Evolutionary conservation across 306 rosid genomes (phyloP).

Genomic region (Pyrus bretschneideri): DNA sequence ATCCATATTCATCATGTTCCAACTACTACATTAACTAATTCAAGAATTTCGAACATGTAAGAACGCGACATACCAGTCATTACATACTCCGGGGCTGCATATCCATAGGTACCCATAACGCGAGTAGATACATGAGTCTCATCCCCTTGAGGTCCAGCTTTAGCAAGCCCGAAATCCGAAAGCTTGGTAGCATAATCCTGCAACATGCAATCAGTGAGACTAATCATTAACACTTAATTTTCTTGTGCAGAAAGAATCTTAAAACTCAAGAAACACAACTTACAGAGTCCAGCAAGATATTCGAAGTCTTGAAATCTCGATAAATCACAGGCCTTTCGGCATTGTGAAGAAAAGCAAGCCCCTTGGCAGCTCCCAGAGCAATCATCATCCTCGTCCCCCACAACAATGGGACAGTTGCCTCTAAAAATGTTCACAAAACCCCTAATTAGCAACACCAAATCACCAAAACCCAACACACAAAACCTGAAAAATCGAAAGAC

Average conservation of each 20-base stretch:
- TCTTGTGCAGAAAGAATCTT: neutral
- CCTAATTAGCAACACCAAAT: neutral
- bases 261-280: conserved; percentile 10
- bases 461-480: neutral
- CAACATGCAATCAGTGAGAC: conserved; percentile 14
- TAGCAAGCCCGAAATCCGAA: conserved; percentile 93
- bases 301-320: conserved; percentile 93
- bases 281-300: conserved; percentile 91
- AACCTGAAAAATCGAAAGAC: neutral
- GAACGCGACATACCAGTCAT: conserved; percentile 72
- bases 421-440: conserved; percentile 22
- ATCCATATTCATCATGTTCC: neutral
- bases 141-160: conserved; percentile 99
- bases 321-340: conserved; percentile 94
- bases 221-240: neutral
- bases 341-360: conserved; percentile 95
- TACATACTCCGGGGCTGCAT: conserved; percentile 97
- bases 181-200: conserved; percentile 97
- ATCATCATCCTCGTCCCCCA: conserved; percentile 93
- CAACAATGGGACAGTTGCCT: conserved; percentile 70
- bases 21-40: neutral
- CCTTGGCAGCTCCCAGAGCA: conserved; percentile 97
- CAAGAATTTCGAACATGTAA: conserved; percentile 6
- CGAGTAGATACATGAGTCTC: conserved; percentile 97
- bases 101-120: conserved; percentile 97